A percentile compares a stretch with the other conserved stretches of the same genome.
Evolutionary conservation across 768 basidiomycete species (phyloP).

Genomic region (Candolleomyces efflorescens): DNA sequence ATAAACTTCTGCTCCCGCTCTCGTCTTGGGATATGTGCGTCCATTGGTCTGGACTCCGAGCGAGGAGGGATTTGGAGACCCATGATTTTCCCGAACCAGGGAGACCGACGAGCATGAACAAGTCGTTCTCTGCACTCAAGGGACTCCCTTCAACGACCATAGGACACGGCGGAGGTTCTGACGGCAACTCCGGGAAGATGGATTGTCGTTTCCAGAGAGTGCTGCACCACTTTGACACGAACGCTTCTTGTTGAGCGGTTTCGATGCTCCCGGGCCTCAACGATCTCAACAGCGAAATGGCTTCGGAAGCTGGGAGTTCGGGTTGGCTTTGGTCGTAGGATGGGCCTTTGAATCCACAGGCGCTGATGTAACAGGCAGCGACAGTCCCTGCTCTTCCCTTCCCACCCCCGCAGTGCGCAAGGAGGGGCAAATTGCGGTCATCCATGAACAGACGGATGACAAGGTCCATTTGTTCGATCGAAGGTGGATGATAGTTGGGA

Average conservation of each 20-base stretch:
- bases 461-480: slow-evolving; percentile 58
- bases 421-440: slow-evolving; percentile 39
- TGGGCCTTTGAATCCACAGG: slow-evolving; percentile 49
- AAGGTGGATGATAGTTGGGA: slow-evolving; percentile 48
- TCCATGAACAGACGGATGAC: slow-evolving; percentile 45
- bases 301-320: slow-evolving; percentile 42
- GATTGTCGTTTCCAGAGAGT: slow-evolving; percentile 55
- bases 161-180: slow-evolving; percentile 46
- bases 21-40: slow-evolving; percentile 54
- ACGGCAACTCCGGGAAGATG: slow-evolving; percentile 43
- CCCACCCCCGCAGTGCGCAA: slow-evolving; percentile 61
- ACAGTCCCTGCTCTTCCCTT: slow-evolving; percentile 62
- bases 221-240: slow-evolving; percentile 55
- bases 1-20: slow-evolving; percentile 41
- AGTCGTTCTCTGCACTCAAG: slow-evolving; percentile 30
- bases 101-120: slow-evolving; percentile 55
- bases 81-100: slow-evolving; percentile 62
- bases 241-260: slow-evolving; percentile 50
- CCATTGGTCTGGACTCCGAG: slow-evolving; percentile 42
- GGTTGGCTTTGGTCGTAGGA: slow-evolving; percentile 39
- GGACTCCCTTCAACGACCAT: slow-evolving; percentile 38
- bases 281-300: slow-evolving; percentile 41
- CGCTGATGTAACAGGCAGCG: slow-evolving; percentile 54
- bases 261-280: slow-evolving; percentile 57
- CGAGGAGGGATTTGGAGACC: slow-evolving; percentile 44